Evolutionary conservation across 495 filamentous ascomycete species (phyloP), one percentile per base, ranked within the genome.

Genomic region (Trichodelitschia bisporula): DNA sequence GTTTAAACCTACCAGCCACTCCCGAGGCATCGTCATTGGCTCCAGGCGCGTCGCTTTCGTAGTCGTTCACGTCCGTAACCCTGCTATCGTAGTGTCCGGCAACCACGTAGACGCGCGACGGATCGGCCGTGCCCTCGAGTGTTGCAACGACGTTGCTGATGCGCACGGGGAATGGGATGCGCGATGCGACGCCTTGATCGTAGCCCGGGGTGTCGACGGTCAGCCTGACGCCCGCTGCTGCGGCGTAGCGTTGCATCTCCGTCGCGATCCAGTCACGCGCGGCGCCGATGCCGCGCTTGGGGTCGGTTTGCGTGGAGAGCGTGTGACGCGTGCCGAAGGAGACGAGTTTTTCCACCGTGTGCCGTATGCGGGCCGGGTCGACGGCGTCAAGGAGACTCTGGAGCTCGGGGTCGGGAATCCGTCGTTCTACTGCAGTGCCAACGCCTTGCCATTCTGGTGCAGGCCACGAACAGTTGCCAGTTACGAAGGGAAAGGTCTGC

Each of bases 21-120:
- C 45, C 49, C 10, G 47, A 50, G 8, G 53, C 59, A 36, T 66
- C 57, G 32, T 66, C 61, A 37, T 66, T 56, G 2, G 61, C 57
- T 5, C 61, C 61, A 4, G 61, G 61, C 4, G 59, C 57, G 33
- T 61, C 56, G 35, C 38, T 41, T n/a, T 46, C 49, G 36, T 54
- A 62, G 38, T 66, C 44, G 18, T 54, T 46, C 3, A 55, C 35
- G 38, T 66, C 49, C n/a, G 50, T 53, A 5, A 49, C 45, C 4
- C 60, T 45, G 21, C 41, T 54, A 37, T 66, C 61, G 43, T 66
- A 66, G 35, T 66, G 61, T 4, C 59, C 59, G 2, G 54, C 55
- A 3, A 62, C 48, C 4, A 66, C 57, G 35, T 62, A 59, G 12
- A 53, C 36, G 19, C 60, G 42, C n/a, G 49, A 44, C 2, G 55